Evolutionary conservation across 148 eudicot species (phyloP).

Genomic region (Camellia granthamiana): DNA sequence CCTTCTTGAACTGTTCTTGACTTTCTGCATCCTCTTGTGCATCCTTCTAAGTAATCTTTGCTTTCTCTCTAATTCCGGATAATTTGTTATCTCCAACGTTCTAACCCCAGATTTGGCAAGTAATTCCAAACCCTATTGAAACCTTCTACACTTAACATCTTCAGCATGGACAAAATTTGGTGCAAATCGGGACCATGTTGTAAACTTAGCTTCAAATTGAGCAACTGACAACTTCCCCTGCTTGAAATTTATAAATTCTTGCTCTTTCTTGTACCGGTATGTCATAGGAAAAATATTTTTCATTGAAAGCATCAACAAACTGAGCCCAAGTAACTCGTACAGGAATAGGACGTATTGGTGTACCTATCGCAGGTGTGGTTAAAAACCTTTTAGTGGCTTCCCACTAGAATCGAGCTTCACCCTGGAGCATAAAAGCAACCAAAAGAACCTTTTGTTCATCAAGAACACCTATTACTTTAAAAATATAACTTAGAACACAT

Average conservation of each 20-base stretch:
- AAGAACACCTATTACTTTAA: too few relatives aligned
- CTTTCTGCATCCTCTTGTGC: background rate
- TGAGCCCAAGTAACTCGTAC: background rate
- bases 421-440: too few relatives aligned
- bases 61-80: background rate
- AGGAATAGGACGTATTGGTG: background rate
- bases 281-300: background rate
- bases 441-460: too few relatives aligned
- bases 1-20: background rate
- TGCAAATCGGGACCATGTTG: background rate
- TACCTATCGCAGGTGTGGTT: background rate
- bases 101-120: background rate
- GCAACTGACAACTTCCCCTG: background rate
- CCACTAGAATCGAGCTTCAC: background rate
- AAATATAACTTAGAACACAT: too few relatives aligned
- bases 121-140: background rate
- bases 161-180: background rate
- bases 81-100: background rate
- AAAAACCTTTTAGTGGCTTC: background rate
- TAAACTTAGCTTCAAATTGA: background rate
- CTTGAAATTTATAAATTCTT: background rate
- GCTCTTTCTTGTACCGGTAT: background rate
- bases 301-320: background rate
- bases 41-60: background rate
- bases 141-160: background rate